Conservation (phyloP, 805 yeast species). For the Teunomyces atbi region DNA sequence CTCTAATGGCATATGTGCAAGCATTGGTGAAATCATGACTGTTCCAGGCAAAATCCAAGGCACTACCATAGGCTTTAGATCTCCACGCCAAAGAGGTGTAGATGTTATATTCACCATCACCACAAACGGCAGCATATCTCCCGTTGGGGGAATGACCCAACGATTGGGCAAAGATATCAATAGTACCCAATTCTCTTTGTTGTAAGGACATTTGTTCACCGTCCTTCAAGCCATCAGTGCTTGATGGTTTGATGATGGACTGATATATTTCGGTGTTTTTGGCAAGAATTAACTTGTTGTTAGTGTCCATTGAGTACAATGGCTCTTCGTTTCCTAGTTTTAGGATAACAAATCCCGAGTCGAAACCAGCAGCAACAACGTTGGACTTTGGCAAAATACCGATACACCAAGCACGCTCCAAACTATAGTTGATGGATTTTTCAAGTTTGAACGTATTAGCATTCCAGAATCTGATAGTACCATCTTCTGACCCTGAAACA, state of each 20-base stretch:
- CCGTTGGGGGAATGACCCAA: constrained; percentile 95
- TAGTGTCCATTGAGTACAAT: constrained; percentile 85
- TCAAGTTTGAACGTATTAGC: constrained; percentile 91
- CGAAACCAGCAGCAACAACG: constrained; percentile 88
- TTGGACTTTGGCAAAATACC: constrained; percentile 69
- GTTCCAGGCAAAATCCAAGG: constrained; percentile 93
- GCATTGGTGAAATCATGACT: constrained; percentile 68
- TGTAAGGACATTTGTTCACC: constrained; percentile 77
- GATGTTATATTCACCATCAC: constrained; percentile 96
- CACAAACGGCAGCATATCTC: constrained; percentile 92
- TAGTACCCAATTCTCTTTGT: constrained; percentile 89
- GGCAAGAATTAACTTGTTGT: constrained; percentile 89
- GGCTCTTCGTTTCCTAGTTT: constrained; percentile 95
- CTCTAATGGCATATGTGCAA: constrained; percentile 74
- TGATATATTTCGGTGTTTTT: constrained; percentile 87
- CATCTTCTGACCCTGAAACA: constrained; percentile 95
- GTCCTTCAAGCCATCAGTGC: constrained; percentile 66
- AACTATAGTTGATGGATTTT: constrained; percentile 83
- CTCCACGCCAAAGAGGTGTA: constrained; percentile 98
- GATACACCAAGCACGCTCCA: constrained; percentile 97
- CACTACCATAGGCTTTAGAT: constrained; percentile 88
- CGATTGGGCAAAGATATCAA: constrained; percentile 88
- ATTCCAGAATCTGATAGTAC: constrained; percentile 92
- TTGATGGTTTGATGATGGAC: constrained; percentile 67
- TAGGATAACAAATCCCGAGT: constrained; percentile 86